Base-by-base conservation (phyloP, 352 stramenopile genomes). In the Peronospora destructor region DNA sequence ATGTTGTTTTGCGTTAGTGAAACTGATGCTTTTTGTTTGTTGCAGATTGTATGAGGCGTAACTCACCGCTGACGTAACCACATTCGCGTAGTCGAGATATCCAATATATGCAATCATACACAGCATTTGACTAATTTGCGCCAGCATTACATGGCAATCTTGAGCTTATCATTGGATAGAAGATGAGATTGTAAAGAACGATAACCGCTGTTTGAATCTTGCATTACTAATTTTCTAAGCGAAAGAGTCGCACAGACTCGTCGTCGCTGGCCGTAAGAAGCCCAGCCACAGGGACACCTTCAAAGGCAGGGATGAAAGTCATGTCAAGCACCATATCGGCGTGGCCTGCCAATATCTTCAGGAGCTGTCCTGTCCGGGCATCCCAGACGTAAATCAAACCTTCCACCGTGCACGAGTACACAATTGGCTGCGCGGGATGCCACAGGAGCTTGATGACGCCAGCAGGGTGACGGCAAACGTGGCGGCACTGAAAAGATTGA, bases 311-410 rank as follows among this genome's bases (percentile, higher is more conserved):
- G 32, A 89, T 67, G 35, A 95, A 88, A 25, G 65, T 68, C 69
- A 96, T 88, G 58, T 96, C 91, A 21, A 97, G 66, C 11, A 97
- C 73, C 84, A 96, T 96, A 56, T 97, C 91, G 13, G 71, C 78
- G 66, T 97, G 90, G 25, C 88, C 87, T 17, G 76, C 84, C 32
- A 95, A 68, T 9, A 69, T 71, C 54, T 76, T 82, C 29, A 94
- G 39, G 47, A 83, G 72, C 36, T 85, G 67, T 30, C 91, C 91
- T 42, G 59, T 95, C 28, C 88, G 81, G 9, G 90, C 86, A 47
- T 97, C 91, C 87, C 87, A 97, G 2, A 88, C 73, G 49, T 95
- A 94, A n/a, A 96, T 64, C 13, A 88, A 56, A 7, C 87, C 85
- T 56, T 97, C 88, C 12, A 93, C 80, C 5, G 83, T 95, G 61